Percentiles rank a stretch among this genome's conserved stretches.
Conservation (phyloP, 306 rosid species). For the Fragaria vesca region DNA sequence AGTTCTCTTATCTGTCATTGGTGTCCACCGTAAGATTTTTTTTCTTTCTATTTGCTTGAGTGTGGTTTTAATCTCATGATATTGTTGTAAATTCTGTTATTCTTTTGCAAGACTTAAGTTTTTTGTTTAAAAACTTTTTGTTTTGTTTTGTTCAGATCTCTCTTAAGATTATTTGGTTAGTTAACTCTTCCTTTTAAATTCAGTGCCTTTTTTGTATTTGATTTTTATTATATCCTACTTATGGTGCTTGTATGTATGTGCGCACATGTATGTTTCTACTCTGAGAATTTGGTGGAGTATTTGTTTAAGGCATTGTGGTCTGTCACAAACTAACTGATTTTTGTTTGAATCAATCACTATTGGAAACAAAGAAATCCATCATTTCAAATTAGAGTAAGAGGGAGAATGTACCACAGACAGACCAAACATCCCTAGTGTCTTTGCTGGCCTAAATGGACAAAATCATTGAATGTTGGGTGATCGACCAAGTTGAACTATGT, state of each 20-base stretch:
- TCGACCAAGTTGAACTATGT: neutral
- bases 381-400: neutral
- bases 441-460: neutral
- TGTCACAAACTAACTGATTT: neutral
- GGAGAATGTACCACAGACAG: neutral
- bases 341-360: neutral
- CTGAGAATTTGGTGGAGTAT: neutral
- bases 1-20: conserved; percentile 30
- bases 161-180: neutral
- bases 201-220: neutral
- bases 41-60: neutral
- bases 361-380: neutral
- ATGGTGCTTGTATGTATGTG: neutral
- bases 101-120: neutral
- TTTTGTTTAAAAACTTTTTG: neutral
- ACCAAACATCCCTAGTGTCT: neutral
- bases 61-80: neutral
- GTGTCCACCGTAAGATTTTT: neutral
- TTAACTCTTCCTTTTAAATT: neutral
- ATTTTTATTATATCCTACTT: neutral
- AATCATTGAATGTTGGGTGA: conserved; percentile 4
- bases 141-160: neutral
- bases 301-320: neutral
- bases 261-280: neutral
- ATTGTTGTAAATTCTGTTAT: neutral